Evolutionary conservation across 2,329 filamentous ascomycete genomes (phyloP).

Genomic region (Cercospora sojina): DNA sequence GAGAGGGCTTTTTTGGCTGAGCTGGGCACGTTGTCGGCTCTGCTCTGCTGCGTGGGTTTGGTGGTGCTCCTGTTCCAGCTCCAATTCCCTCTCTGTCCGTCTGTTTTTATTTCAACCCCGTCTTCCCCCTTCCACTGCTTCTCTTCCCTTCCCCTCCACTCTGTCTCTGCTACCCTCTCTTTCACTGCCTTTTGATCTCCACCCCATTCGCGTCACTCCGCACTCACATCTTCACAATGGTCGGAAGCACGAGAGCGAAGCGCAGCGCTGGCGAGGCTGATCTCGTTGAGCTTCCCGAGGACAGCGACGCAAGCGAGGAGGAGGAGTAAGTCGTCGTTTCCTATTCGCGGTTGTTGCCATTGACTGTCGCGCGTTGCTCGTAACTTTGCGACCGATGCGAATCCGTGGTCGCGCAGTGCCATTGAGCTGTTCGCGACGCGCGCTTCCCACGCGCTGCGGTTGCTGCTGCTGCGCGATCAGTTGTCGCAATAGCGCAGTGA

Average conservation of each 20-base stretch:
- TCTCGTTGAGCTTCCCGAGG: conserved; percentile 45
- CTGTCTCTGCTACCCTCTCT: not conserved
- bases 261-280: conserved; percentile 40
- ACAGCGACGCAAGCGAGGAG: conserved; percentile 33
- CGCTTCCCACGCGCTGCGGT: not conserved
- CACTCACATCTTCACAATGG: conserved; percentile 2
- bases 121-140: not conserved
- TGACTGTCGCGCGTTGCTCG: not conserved
- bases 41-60: not conserved
- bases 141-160: not conserved
- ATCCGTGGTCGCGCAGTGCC: not conserved
- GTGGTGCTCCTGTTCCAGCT: not conserved
- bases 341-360: not conserved
- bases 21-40: not conserved
- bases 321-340: conserved; percentile 39
- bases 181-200: not conserved
- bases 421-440: not conserved
- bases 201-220: not conserved
- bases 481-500: not conserved
- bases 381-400: not conserved
- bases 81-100: not conserved
- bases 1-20: not conserved
- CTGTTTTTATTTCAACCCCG: not conserved
- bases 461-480: not conserved
- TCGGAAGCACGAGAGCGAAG: conserved; percentile 13